Conservation (phyloP, 306 rosid genomes). For the Prosopis cineraria region DNA sequence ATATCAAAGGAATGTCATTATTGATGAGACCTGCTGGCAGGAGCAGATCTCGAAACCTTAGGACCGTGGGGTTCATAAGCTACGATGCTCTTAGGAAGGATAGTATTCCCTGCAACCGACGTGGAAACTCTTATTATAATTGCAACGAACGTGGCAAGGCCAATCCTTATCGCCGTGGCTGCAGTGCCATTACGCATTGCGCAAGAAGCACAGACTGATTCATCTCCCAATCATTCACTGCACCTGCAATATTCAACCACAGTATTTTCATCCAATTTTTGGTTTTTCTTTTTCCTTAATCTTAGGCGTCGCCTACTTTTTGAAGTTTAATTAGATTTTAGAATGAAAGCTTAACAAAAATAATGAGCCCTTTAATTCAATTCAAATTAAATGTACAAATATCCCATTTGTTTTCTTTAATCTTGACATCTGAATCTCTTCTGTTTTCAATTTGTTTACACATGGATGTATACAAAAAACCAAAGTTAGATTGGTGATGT, state of each 20-base stretch:
- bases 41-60: slow-evolving; percentile 21
- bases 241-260: background rate
- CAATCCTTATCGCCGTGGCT: slow-evolving; percentile 56
- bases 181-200: slow-evolving; percentile 54
- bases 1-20: slow-evolving; percentile 35
- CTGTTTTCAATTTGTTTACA: background rate
- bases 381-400: background rate
- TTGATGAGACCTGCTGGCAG: slow-evolving; percentile 13
- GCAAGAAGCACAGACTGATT: slow-evolving; percentile 39
- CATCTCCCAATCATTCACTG: background rate
- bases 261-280: background rate
- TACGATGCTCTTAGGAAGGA: slow-evolving; percentile 48
- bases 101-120: slow-evolving; percentile 36
- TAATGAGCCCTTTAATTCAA: background rate
- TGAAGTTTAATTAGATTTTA: background rate
- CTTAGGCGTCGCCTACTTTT: background rate
- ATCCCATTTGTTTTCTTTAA: background rate
- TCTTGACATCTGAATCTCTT: background rate
- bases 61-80: slow-evolving; percentile 35
- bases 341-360: background rate
- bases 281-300: background rate
- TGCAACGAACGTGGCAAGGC: slow-evolving; percentile 36
- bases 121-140: slow-evolving; percentile 59
- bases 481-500: background rate
- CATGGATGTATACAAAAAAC: background rate